Evolutionary conservation across 306 rosid species (phyloP), one percentile per base, ranked within the genome.

Genomic region (Oxytropis ochrocephala): DNA sequence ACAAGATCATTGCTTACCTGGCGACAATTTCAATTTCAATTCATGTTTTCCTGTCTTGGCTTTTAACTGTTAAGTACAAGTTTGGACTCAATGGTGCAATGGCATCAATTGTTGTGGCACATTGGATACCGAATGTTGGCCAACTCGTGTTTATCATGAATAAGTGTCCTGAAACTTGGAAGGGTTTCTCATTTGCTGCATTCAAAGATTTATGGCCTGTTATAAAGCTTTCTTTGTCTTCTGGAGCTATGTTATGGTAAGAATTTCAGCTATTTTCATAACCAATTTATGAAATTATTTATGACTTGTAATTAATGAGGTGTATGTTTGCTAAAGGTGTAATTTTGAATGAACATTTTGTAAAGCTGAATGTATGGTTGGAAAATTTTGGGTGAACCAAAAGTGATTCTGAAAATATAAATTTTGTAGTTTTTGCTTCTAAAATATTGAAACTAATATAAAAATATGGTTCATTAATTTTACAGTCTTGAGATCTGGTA

Each of bases 221-320:
- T 46, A 5, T 78, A 71, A 84, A 87, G 79, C 85, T 87, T 48
- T 87, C 92, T 10, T 0, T 87, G n/a, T 82, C 89, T 24, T 84
- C 92, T 57, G 92, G 92, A 12, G 85, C 49, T 24, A 85, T 85
- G 92, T 53, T 85, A 42, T 87, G 92, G 92, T 87, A 70, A 78
- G 81, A 17, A 35, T 11, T 48, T 50, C 0, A n/a, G 12, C 13
- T 29, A 16, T 49, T 39, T 49, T 13, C 35, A 3, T 14, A 21
- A 38, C 43, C 46, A 21, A 5, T 47, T 41, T 13, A 3, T 60
- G 4, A 6, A 7, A 12, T 13, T 29, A 29, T 70, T 19, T 53
- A n/a, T 41, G 42, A 21, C 38, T 38, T 27, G 16, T 54, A 38
- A 36, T 36, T 36, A 32, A 32, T 32, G 0, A 3, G 36, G 36